Evolutionary conservation across 2,329 filamentous ascomycete species (phyloP), one percentile per base, ranked within the genome.

Genomic region (Beauveria sp.): DNA sequence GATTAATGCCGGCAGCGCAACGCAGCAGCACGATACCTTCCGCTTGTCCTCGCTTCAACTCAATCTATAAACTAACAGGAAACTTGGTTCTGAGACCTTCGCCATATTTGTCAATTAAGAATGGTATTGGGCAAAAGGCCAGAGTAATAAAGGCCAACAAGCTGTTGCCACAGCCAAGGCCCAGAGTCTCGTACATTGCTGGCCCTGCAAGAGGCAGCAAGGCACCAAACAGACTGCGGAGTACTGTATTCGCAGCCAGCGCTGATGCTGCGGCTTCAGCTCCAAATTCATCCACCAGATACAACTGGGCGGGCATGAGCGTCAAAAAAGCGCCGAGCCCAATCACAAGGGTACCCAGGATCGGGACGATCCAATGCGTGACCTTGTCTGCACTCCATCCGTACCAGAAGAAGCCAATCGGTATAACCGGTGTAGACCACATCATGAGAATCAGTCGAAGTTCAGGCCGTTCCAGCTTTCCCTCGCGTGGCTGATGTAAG

Each of bases 211-310:
- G 70, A 1, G 83, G 83, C 20, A 85, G 78, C 0, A 81, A 71
- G 9, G 84, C 85, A 20, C 84, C 87, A 66, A 87, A 85, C 4
- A 78, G 75, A 14, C 78, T 83, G 16, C 87, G 76, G 0, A 62
- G 18, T 2, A 64, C 46, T 0, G 30, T 12, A n/a, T 40, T 37
- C 4, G 41, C 50, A 3, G 40, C 50, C 26, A 47, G n/a, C 12
- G 40, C 57, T 1, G 47, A 53, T 3, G 57, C 57, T 28, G 56
- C 56, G 16, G 40, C 41, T 5, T 54, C 8, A 1, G 28, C 2
- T 3, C 40, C 40, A 37, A 24, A 47, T 3, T 9, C 4, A n/a
- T 60, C 50, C 1, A 48, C 26, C 1, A 60, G 20, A 34, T 60
- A 60, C 20, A 30, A 3, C 10, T 60, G 57, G 7, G 3, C 22